These are phyloP conservation scores for Tolypocladium ophioglossoides DNA, from an alignment of 2,329 filamentous ascomycete species.

Conservation along the genomic window DNA sequence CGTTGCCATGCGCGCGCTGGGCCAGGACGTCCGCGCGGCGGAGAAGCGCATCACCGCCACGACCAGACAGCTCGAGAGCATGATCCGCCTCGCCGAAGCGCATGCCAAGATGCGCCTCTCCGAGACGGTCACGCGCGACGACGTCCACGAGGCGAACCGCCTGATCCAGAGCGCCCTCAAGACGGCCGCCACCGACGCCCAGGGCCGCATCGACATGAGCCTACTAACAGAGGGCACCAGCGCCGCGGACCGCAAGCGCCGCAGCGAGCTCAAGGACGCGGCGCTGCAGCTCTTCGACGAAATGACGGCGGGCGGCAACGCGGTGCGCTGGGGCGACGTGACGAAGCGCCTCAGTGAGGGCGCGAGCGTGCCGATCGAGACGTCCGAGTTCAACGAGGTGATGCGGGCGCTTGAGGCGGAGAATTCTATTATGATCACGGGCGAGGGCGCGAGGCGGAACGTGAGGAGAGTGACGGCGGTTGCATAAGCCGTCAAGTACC, in stretches of 20 bases:
- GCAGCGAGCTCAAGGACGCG: slow-evolving; percentile 74
- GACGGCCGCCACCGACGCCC: slow-evolving; percentile 87
- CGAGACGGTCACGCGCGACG: slow-evolving; percentile 60
- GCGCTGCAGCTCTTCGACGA: slow-evolving; percentile 71
- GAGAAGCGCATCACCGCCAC: slow-evolving; percentile 98
- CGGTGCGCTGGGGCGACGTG: slow-evolving; percentile 70
- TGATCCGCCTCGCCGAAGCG: slow-evolving; percentile 94
- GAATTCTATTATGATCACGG: slow-evolving; percentile 67
- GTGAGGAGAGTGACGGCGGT: slow-evolving; percentile 62
- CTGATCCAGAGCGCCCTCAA: slow-evolving; percentile 92
- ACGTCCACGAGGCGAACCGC: slow-evolving; percentile 84
- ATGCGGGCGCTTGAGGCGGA: slow-evolving; percentile 75
- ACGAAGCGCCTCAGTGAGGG: slow-evolving; percentile 62
- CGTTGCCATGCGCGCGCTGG: slow-evolving; percentile 89
- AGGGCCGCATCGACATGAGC: slow-evolving; percentile 94
- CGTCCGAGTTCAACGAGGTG: slow-evolving; percentile 71
- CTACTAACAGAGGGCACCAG: slow-evolving; percentile 90
- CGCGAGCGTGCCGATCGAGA: slow-evolving; percentile 61
- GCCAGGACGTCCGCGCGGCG: slow-evolving; percentile 72
- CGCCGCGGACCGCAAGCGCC: slow-evolving; percentile 72
- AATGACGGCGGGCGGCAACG: slow-evolving; percentile 55
- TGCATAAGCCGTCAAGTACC: slow-evolving; percentile 12
- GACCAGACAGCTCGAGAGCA: slow-evolving; percentile 90
- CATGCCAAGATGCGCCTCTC: slow-evolving; percentile 96
- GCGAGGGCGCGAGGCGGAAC: slow-evolving; percentile 74